phyloP scores from a whole-genome alignment of 169 alveolate species.

The Babesia ovata region DNA sequence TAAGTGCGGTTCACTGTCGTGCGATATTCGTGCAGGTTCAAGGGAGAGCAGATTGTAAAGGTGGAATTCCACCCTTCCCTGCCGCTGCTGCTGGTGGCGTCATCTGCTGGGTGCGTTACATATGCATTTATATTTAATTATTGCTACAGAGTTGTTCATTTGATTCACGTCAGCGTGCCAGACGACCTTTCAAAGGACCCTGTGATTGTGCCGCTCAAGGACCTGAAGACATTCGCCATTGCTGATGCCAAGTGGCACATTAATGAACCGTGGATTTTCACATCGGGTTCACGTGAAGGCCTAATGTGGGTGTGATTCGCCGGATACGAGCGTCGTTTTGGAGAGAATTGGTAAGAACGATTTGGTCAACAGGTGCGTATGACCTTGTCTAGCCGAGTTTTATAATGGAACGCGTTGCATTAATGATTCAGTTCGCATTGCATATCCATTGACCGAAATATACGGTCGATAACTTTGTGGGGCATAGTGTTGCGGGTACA shows the following conservation, averaged over 20 bases:
- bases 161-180: slow-evolving; percentile 49
- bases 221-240: slow-evolving; percentile 30
- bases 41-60: slow-evolving; percentile 30
- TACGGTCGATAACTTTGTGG: too few relatives aligned
- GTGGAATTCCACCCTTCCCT: slow-evolving; percentile 55
- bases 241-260: slow-evolving; percentile 58
- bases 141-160: slow-evolving; percentile 19
- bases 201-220: slow-evolving; percentile 64
- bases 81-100: slow-evolving; percentile 60
- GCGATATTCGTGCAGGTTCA: slow-evolving; percentile 7
- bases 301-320: slow-evolving; percentile 49
- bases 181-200: slow-evolving; percentile 52
- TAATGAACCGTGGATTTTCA: slow-evolving; percentile 60
- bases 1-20: not conserved
- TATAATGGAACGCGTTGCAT: too few relatives aligned
- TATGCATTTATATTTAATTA: not conserved
- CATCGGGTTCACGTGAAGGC: slow-evolving; percentile 9
- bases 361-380: too few relatives aligned
- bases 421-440: too few relatives aligned
- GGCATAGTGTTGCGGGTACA: too few relatives aligned
- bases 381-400: too few relatives aligned
- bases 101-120: slow-evolving; percentile 37
- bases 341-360: too few relatives aligned
- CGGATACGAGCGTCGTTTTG: too few relatives aligned
- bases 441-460: too few relatives aligned